Percentiles rank a stretch among this genome's conserved stretches.
These are phyloP conservation scores for Puccinia coronata DNA, from an alignment of 1,284 basidiomycete genomes.

Conservation along the genomic window DNA sequence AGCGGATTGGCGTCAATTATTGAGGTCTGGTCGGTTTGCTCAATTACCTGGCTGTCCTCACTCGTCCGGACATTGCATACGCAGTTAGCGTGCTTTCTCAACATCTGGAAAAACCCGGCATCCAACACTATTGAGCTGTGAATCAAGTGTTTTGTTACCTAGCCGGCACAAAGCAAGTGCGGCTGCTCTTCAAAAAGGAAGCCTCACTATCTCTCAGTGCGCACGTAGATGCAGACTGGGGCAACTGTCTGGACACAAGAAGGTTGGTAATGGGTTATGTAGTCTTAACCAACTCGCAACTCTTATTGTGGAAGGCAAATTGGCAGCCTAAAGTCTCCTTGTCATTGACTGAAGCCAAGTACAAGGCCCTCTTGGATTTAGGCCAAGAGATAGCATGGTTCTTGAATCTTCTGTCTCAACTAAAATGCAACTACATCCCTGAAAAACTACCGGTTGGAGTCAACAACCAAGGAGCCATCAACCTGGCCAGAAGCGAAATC, in stretches of 20 bases:
- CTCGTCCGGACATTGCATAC: too few species aligned
- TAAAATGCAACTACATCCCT: not conserved
- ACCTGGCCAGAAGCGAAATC: too few species aligned
- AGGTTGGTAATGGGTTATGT: not conserved
- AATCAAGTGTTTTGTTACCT: conserved; percentile 10
- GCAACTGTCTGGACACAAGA: too few species aligned
- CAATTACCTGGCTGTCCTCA: not conserved
- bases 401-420: not conserved
- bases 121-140: not conserved
- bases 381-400: not conserved
- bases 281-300: not conserved
- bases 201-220: not conserved
- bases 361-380: not conserved
- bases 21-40: not conserved
- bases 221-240: too few species aligned
- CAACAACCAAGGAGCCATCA: too few species aligned
- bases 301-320: not conserved
- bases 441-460: too few species aligned
- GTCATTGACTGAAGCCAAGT: not conserved
- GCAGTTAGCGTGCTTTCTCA: too few species aligned
- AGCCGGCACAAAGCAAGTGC: not conserved
- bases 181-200: not conserved
- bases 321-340: not conserved
- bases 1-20: not conserved
- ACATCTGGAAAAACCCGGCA: conserved; percentile 9